These are phyloP conservation scores for Solanum medicagineum DNA, from an alignment of 257 asterid genomes.

Conservation along the genomic window DNA sequence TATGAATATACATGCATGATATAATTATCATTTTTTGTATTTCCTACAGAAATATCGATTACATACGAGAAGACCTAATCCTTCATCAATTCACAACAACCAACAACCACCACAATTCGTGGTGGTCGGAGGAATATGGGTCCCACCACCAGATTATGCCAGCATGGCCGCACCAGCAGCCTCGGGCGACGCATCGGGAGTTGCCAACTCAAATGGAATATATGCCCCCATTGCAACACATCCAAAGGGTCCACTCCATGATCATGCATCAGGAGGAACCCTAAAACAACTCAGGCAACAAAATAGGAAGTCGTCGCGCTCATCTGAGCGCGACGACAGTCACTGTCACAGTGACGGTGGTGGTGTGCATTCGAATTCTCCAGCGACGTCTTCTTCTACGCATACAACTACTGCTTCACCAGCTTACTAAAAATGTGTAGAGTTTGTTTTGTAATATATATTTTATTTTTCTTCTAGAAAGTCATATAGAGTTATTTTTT, in stretches of 20 bases:
- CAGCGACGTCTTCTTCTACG: slow-evolving; percentile 34
- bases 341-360: slow-evolving; percentile 11
- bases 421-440: slow-evolving; percentile 14
- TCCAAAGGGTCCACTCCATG: slow-evolving; percentile 28
- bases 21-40: neutral
- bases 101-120: slow-evolving; percentile 15
- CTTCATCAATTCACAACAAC: slow-evolving; percentile 20
- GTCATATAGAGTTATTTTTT: neutral
- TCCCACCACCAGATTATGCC: slow-evolving; percentile 31
- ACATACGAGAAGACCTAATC: slow-evolving; percentile 46
- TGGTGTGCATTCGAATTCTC: slow-evolving; percentile 24
- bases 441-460: slow-evolving; percentile 4
- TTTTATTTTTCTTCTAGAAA: neutral
- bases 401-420: slow-evolving; percentile 30
- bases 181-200: slow-evolving; percentile 36
- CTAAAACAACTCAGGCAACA: slow-evolving; percentile 5
- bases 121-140: slow-evolving; percentile 27
- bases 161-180: slow-evolving; percentile 20
- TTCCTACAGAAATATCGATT: slow-evolving; percentile 38
- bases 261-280: slow-evolving; percentile 5
- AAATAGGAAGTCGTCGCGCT: neutral
- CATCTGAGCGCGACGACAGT: slow-evolving; percentile 1
- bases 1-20: neutral
- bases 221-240: slow-evolving; percentile 50
- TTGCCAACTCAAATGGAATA: slow-evolving; percentile 29